A percentile compares a stretch with the other conserved stretches of the same genome.
Evolutionary conservation across 371 early-diverging fungal genomes (phyloP).

Genomic region (Conidiobolus incongruus): DNA sequence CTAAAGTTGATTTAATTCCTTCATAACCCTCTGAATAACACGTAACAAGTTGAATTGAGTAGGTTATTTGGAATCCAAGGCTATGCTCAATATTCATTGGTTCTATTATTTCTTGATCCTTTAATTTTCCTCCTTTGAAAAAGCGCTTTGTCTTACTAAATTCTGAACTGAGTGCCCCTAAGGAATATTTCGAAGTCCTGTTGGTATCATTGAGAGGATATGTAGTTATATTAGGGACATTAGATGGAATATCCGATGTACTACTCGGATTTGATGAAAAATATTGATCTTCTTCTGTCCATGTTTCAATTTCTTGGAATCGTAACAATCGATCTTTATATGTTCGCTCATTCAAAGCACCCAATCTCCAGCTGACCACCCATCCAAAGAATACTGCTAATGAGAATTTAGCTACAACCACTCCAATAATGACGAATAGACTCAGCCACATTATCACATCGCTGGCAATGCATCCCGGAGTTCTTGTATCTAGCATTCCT

Average conservation of each 20-base stretch:
- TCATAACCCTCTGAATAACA: conserved; percentile 84
- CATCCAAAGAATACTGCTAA: conserved; percentile 66
- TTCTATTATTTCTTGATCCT: neutral
- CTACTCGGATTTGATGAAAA: too few relatives aligned
- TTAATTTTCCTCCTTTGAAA: too few relatives aligned
- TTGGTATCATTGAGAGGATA: too few relatives aligned
- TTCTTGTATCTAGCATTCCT: conserved; percentile 44
- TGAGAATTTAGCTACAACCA: conserved; percentile 56
- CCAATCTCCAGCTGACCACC: conserved; percentile 50
- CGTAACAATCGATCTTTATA: conserved; percentile 28
- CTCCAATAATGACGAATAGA: conserved; percentile 49
- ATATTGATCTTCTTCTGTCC: conserved; percentile 19
- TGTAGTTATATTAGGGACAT: too few relatives aligned
- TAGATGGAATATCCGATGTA: too few relatives aligned
- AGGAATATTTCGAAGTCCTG: too few relatives aligned
- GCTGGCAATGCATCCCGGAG: conserved; percentile 54
- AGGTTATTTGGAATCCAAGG: conserved; percentile 29
- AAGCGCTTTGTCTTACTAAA: too few relatives aligned
- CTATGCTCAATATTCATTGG: neutral
- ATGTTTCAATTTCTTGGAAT: conserved; percentile 27
- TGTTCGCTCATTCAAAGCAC: conserved; percentile 42
- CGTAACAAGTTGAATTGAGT: conserved; percentile 55
- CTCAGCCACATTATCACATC: conserved; percentile 52
- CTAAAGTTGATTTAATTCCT: conserved; percentile 78
- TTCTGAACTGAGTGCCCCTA: too few relatives aligned